A percentile compares a stretch with the other conserved stretches of the same genome.
Evolutionary conservation across 768 basidiomycete genomes (phyloP).

Genomic region (Amanita thiersii): DNA sequence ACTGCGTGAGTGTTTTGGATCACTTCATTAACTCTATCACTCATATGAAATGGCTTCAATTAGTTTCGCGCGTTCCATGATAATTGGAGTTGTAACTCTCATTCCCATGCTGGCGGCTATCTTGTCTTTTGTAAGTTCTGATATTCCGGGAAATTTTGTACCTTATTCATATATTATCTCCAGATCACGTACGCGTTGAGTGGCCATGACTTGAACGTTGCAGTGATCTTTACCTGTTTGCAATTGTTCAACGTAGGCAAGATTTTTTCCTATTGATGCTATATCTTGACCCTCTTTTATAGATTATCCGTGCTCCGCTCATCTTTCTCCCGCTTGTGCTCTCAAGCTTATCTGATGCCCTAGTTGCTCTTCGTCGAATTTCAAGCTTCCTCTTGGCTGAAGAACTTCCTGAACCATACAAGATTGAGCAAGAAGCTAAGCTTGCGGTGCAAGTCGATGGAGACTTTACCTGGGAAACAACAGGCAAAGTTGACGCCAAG

Average conservation of each 20-base stretch:
- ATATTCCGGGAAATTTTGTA: not conserved
- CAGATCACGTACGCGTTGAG: constrained; percentile 58
- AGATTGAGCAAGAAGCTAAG: constrained; percentile 27
- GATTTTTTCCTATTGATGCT: not conserved
- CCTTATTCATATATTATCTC: not conserved
- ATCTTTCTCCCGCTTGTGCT: constrained; percentile 49
- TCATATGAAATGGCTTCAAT: constrained; percentile 11
- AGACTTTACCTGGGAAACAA: constrained; percentile 45
- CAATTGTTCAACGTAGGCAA: constrained; percentile 48
- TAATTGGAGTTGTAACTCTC: constrained; percentile 40
- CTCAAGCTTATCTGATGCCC: constrained; percentile 35
- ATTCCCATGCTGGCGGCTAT: constrained; percentile 45
- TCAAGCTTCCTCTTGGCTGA: constrained; percentile 43
- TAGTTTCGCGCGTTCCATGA: constrained; percentile 25
- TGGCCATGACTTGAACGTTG: constrained; percentile 44
- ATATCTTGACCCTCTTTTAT: not conserved
- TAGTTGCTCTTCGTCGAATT: constrained; percentile 43
- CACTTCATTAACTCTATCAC: no score
- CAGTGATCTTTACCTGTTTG: constrained; percentile 47
- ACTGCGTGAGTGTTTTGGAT: constrained; percentile 23
- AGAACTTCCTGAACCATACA: constrained; percentile 40
- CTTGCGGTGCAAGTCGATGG: constrained; percentile 40
- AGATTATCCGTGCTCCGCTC: constrained; percentile 56
- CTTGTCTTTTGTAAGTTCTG: constrained; percentile 37
- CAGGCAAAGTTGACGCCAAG: constrained; percentile 14